Conservation (phyloP, 2,329 filamentous ascomycete genomes). For the Sarocladium strictum region DNA sequence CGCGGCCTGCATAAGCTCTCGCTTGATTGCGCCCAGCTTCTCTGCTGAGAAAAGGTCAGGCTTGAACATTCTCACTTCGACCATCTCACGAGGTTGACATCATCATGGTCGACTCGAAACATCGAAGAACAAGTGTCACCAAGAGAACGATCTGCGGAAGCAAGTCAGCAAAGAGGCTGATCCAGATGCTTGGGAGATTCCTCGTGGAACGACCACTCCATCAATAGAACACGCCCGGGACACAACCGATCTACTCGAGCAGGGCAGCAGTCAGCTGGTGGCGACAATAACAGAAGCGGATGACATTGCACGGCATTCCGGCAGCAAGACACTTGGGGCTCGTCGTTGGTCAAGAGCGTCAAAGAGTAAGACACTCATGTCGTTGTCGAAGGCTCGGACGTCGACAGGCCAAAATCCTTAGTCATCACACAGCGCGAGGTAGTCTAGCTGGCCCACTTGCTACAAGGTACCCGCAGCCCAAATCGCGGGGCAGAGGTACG, state of each 20-base stretch:
- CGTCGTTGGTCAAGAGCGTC: constrained; percentile 1
- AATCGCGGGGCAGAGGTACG: constrained; percentile 5
- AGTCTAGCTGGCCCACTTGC: not conserved
- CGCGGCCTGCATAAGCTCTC: not conserved
- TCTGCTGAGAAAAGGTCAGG: not conserved
- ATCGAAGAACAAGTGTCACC: not conserved
- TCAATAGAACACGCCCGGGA: not conserved
- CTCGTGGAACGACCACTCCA: not conserved
- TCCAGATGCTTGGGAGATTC: not conserved
- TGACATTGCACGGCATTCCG: not conserved
- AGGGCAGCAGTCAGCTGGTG: not conserved
- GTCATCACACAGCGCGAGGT: too few relatives aligned
- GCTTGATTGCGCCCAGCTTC: not conserved
- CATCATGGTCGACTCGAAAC: not conserved
- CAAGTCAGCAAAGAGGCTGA: not conserved
- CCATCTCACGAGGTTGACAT: not conserved
- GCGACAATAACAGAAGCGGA: not conserved
- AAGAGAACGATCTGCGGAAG: not conserved
- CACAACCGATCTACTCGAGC: not conserved
- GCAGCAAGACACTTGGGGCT: not conserved
- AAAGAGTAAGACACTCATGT: constrained; percentile 8
- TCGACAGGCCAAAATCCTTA: constrained; percentile 2
- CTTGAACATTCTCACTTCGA: not conserved
- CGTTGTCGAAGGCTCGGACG: not conserved
- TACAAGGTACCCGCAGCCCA: not conserved